Evolutionary conservation across 2,329 filamentous ascomycete genomes (phyloP).

Genomic region (Sclerotinia glacialis): DNA sequence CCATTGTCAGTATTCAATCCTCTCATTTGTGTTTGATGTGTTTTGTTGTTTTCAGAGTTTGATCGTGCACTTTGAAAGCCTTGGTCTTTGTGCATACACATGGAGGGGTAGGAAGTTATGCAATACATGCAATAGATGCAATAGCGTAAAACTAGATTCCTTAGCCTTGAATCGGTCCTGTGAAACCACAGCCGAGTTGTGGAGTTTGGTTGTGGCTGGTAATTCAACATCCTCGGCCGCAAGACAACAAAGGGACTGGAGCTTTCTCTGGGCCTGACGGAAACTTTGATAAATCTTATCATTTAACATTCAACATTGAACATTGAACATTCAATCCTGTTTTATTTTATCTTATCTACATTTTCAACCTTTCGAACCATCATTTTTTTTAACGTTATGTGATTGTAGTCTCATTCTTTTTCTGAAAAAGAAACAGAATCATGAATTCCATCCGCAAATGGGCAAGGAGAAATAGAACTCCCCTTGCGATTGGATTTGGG

Average conservation of each 20-base stretch:
- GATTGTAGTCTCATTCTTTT: slow-evolving; percentile 17
- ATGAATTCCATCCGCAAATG: slow-evolving; percentile 78
- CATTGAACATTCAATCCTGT: slow-evolving; percentile 13
- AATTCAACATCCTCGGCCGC: slow-evolving; percentile 16
- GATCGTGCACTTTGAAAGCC: slow-evolving; percentile 14
- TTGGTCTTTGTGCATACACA: slow-evolving; percentile 22
- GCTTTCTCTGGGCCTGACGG: neutral
- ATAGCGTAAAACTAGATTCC: slow-evolving; percentile 8
- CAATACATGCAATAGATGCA: slow-evolving; percentile 1
- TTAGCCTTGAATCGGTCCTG: slow-evolving; percentile 16
- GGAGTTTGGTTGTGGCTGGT: slow-evolving; percentile 8
- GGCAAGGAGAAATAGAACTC: slow-evolving; percentile 87
- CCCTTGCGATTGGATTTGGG: slow-evolving; percentile 82
- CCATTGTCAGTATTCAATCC: slow-evolving; percentile 46
- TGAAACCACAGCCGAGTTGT: slow-evolving; percentile 17
- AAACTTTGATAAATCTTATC: neutral
- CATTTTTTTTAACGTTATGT: slow-evolving; percentile 27
- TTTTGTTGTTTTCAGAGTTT: slow-evolving; percentile 14
- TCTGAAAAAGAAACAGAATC: slow-evolving; percentile 28
- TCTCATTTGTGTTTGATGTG: slow-evolving; percentile 17
- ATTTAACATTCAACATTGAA: neutral
- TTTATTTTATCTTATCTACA: neutral
- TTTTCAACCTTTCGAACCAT: neutral
- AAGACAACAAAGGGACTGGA: slow-evolving; percentile 19
- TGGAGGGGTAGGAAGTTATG: slow-evolving; percentile 23